Evolutionary conservation across 257 asterid species (phyloP), one percentile per base, ranked within the genome.

Genomic region (Fraxinus quadrangulata): DNA sequence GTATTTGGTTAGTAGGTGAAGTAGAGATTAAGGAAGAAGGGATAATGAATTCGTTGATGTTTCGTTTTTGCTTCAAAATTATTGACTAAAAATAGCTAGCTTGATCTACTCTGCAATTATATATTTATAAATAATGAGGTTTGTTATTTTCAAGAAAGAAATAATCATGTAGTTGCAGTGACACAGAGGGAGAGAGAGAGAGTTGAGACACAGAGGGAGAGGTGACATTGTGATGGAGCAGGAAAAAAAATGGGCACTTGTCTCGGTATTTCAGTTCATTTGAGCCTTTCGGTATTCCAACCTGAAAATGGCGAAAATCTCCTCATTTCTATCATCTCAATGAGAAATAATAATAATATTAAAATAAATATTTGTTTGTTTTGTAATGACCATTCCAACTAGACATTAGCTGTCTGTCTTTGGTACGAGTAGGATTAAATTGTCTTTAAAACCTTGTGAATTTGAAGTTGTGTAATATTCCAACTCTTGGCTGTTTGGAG

Each of bases 221-320:
- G 85, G 82, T 79, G 79, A 79, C 84, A 79, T 67, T 77, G 83
- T 72, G 81, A 83, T 76, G 96, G 92, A 83, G 86, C 76, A 83
- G 10, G 90, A 92, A 81, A 82, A 78, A 84, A 84, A 83, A 85
- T 72, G 82, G 88, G 86, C 89, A 39, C 67, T 45, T 83, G 88
- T 82, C 84, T 78, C 82, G 85, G 86, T 69, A 51, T 71, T 28
- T 81, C 39, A 59, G 45, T 67, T 75, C 11, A 66, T 24, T 49
- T 36, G 21, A 71, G 42, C 54, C 81, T 42, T 42, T 84, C 67
- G 78, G 47, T 31, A 69, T 72, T 68, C 68, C 33, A 72, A 74
- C 72, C 17, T 7, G 1, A 11, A 70, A 79, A 77, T 75, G 79
- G 72, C 86, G 74, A 61, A 73, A 75, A 71, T 4, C 26, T 23